Evolutionary conservation across 192 early-diverging fungal species (phyloP).

Genomic region (Haplosporangium gracile): DNA sequence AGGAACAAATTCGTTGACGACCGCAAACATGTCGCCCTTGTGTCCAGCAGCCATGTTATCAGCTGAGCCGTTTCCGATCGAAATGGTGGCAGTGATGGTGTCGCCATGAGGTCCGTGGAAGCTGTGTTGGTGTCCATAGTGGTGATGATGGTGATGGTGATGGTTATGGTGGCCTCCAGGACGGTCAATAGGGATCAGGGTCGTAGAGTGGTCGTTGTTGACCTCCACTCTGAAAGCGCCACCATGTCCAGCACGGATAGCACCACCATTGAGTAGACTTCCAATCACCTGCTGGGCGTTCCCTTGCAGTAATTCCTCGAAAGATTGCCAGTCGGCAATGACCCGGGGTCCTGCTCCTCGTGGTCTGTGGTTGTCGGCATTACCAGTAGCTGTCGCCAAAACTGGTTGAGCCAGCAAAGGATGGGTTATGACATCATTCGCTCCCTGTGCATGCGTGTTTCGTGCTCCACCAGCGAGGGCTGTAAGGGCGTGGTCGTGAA

Average conservation of each 20-base stretch:
- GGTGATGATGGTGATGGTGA: conserved; percentile 32
- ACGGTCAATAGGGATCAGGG: conserved; percentile 32
- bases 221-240: conserved; percentile 50
- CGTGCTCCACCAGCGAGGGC: conserved; percentile 34
- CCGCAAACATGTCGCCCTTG: conserved; percentile 58
- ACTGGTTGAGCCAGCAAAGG: conserved; percentile 72
- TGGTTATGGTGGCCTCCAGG: conserved; percentile 32
- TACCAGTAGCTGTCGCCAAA: conserved; percentile 14
- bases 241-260: conserved; percentile 29
- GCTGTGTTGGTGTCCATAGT: conserved; percentile 16
- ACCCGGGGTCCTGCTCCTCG: conserved; percentile 40
- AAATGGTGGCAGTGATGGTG: conserved; percentile 24
- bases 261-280: conserved; percentile 34
- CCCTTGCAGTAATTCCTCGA: conserved; percentile 74
- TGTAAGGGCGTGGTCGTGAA: conserved; percentile 45
- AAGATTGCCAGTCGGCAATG: conserved; percentile 66
- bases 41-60: conserved; percentile 33
- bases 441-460: conserved; percentile 39
- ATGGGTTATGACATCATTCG: conserved; percentile 72
- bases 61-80: conserved; percentile 29
- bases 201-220: conserved; percentile 39
- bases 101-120: conserved; percentile 50
- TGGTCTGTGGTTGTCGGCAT: conserved; percentile 13
- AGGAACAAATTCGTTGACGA: conserved; percentile 78
- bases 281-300: conserved; percentile 43